Percentiles rank a stretch among this genome's conserved stretches.
Evolutionary conservation across 169 alveolate species (phyloP).

Genomic region (Cryptosporidium parvum): DNA sequence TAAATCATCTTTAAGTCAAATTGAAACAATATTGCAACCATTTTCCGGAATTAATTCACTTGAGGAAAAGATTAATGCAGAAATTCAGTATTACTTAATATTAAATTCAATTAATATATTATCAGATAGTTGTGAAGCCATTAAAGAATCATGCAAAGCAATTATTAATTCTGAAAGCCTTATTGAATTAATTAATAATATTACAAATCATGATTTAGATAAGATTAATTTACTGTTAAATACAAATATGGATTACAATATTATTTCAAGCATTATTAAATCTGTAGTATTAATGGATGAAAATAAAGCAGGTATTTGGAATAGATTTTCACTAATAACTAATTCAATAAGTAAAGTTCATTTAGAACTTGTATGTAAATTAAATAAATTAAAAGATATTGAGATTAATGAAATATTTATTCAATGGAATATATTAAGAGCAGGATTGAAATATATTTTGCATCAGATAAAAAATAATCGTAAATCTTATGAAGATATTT

Average conservation of each 20-base stretch:
- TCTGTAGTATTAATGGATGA: constrained; percentile 5
- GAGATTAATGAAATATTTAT: constrained; percentile 42
- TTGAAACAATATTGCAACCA: constrained; percentile 31
- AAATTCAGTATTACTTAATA: constrained; percentile 52
- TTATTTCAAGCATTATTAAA: constrained; percentile 16
- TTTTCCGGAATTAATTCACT: constrained; percentile 27
- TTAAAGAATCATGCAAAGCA: constrained; percentile 53
- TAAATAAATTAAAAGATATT: constrained; percentile 30
- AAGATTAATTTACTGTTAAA: constrained; percentile 23
- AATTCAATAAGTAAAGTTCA: constrained; percentile 28
- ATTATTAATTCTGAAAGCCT: constrained; percentile 60
- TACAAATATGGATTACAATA: constrained; percentile 47
- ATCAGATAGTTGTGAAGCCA: constrained; percentile 35
- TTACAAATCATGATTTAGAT: constrained; percentile 38
- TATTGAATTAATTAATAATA: constrained; percentile 39
- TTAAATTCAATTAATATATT: constrained; percentile 27
- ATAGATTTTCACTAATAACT: constrained; percentile 27
- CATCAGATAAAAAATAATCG: constrained; percentile 54
- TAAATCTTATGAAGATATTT: constrained; percentile 60
- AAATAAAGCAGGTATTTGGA: constrained; percentile 28
- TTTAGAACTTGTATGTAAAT: constrained; percentile 19
- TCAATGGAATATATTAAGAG: constrained; percentile 64
- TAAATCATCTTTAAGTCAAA: background rate
- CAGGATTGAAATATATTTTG: constrained; percentile 28
- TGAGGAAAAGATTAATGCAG: constrained; percentile 35